phyloP scores from a whole-genome alignment of 306 rosid species.

The Rubus parviflorus region DNA sequence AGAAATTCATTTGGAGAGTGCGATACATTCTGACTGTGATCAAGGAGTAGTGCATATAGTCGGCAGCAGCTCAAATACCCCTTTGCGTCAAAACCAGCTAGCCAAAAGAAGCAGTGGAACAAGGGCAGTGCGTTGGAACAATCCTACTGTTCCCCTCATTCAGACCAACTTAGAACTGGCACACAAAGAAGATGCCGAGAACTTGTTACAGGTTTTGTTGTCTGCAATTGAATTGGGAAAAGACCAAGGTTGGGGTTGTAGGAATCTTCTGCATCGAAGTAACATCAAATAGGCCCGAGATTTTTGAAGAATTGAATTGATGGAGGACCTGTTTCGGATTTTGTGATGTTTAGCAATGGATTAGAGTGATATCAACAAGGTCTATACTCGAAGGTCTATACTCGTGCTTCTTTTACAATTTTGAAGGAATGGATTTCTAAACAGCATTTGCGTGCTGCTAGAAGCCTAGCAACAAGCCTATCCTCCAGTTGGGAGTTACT shows the following conservation, averaged over 20 bases:
- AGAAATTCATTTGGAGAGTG: conserved; percentile 73
- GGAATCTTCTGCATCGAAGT: conserved; percentile 69
- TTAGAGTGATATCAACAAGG: neutral
- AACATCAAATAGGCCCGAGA: conserved; percentile 38
- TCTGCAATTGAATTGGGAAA: conserved; percentile 59
- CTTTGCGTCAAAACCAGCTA: conserved; percentile 52
- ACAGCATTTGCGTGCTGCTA: neutral
- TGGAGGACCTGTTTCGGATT: neutral
- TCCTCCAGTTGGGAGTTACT: neutral
- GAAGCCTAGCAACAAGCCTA: neutral
- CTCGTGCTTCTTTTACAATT: neutral
- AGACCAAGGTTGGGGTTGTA: conserved; percentile 67
- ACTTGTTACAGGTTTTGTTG: conserved; percentile 52
- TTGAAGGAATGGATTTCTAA: conserved; percentile 10
- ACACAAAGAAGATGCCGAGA: conserved; percentile 53
- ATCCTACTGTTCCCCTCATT: conserved; percentile 75
- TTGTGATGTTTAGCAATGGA: neutral
- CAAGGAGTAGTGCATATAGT: conserved; percentile 68
- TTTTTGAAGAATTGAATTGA: neutral
- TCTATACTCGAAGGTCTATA: neutral
- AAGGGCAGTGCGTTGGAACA: conserved; percentile 53
- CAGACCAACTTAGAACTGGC: conserved; percentile 76
- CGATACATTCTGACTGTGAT: conserved; percentile 64
- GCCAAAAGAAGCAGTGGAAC: conserved; percentile 46
- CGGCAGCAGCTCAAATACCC: conserved; percentile 70